Conservation (phyloP, 139 green algal species). For the Volvox reticuliferus region DNA sequence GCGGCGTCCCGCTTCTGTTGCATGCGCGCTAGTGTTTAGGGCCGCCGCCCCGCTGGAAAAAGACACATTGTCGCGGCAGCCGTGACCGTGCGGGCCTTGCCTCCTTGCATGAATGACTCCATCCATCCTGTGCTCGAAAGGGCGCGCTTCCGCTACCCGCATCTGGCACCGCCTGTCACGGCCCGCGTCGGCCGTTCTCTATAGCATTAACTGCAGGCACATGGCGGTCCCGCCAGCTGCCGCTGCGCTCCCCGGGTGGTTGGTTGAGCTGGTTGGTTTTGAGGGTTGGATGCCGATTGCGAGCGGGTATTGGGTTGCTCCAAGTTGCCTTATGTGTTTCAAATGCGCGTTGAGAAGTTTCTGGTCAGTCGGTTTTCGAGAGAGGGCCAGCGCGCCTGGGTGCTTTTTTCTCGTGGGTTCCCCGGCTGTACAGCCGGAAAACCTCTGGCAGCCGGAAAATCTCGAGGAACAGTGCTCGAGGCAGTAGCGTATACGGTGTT, state of each 20-base stretch:
- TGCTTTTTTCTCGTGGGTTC: not conserved
- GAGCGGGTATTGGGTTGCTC: not conserved
- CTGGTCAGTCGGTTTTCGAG: not conserved
- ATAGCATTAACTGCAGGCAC: not conserved
- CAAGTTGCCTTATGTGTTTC: not conserved
- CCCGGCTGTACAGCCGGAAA: not conserved
- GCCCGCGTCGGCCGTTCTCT: not conserved
- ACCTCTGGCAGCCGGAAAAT: too few relatives aligned
- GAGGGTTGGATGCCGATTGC: not conserved
- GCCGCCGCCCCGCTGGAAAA: not conserved
- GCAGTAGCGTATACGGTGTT: too few relatives aligned
- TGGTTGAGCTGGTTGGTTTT: slow-evolving; percentile 11
- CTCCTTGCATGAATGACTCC: not conserved
- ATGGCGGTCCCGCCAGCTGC: not conserved
- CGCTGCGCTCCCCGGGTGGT: not conserved
- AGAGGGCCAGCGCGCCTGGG: not conserved
- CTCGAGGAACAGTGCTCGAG: too few relatives aligned
- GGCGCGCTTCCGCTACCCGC: slow-evolving; percentile 11
- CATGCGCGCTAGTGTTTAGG: not conserved
- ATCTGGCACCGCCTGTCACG: slow-evolving; percentile 11
- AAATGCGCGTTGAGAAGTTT: not conserved
- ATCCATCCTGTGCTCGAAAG: not conserved
- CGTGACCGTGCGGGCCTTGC: slow-evolving; percentile 14
- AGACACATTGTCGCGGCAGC: not conserved
- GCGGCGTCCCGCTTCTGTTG: not conserved